Evolutionary conservation across 2,329 filamentous ascomycete genomes (phyloP).

Genomic region (Xylariaceae sp.): DNA sequence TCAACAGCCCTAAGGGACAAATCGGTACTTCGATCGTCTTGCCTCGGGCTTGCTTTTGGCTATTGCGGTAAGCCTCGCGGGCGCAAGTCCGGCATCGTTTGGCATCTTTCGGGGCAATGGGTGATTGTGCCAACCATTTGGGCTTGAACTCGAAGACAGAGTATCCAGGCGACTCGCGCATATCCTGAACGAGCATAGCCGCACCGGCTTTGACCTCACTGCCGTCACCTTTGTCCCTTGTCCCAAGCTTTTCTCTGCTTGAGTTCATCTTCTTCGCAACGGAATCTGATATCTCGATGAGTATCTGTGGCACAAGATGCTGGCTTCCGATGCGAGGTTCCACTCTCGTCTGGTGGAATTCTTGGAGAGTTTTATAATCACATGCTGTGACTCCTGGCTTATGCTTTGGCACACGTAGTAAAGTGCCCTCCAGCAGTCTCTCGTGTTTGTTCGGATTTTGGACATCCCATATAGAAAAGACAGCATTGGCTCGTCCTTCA

Average conservation of each 20-base stretch:
- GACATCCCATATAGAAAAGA: slow-evolving; percentile 57
- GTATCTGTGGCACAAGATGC: slow-evolving; percentile 30
- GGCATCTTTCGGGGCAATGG: slow-evolving; percentile 60
- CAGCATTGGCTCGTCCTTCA: slow-evolving; percentile 75
- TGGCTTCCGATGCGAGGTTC: slow-evolving; percentile 38
- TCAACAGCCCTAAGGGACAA: slow-evolving; percentile 63
- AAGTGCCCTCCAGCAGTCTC: slow-evolving; percentile 37
- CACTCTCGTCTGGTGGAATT: slow-evolving; percentile 54
- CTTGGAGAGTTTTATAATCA: slow-evolving; percentile 39
- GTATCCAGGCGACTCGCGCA: slow-evolving; percentile 47
- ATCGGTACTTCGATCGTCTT: slow-evolving; percentile 41
- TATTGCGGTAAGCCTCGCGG: slow-evolving; percentile 41
- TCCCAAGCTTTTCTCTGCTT: slow-evolving; percentile 5
- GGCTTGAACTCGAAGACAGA: slow-evolving; percentile 71
- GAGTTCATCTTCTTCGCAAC: slow-evolving; percentile 54
- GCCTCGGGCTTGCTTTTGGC: slow-evolving; percentile 39
- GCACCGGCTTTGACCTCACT: slow-evolving; percentile 54
- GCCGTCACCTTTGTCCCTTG: slow-evolving; percentile 41
- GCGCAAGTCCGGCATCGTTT: slow-evolving; percentile 74
- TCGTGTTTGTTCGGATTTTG: slow-evolving; percentile 30
- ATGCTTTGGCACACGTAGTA: slow-evolving; percentile 60
- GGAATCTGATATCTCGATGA: slow-evolving; percentile 23
- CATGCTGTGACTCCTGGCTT: slow-evolving; percentile 42
- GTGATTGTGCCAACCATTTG: slow-evolving; percentile 78
- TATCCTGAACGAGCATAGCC: slow-evolving; percentile 71